A percentile compares a stretch with the other conserved stretches of the same genome.
These are phyloP conservation scores for Pestalotiopsis fici DNA, from an alignment of 2,329 filamentous ascomycete genomes.

Conservation along the genomic window DNA sequence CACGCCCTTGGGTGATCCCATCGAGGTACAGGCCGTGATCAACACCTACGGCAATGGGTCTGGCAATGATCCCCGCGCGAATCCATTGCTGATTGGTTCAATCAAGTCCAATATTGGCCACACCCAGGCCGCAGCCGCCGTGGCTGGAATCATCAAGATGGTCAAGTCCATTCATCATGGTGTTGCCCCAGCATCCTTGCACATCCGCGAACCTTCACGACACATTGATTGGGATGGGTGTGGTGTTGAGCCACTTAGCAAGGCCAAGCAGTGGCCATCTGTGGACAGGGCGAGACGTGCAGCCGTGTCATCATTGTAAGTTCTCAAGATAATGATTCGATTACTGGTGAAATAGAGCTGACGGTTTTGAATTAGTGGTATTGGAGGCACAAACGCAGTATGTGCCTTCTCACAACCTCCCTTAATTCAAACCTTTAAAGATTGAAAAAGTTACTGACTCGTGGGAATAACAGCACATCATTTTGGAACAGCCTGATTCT, in stretches of 20 bases:
- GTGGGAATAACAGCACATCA: not conserved
- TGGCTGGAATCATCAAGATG: conserved; percentile 35
- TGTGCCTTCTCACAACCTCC: not conserved
- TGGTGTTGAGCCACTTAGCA: not conserved
- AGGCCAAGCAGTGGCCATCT: not conserved
- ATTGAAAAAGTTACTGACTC: not conserved
- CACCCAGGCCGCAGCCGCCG: conserved; percentile 29
- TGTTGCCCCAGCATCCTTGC: not conserved
- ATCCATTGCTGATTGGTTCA: conserved; percentile 24
- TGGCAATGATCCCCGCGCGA: not conserved
- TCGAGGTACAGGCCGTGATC: conserved; percentile 8
- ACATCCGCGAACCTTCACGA: conserved; percentile 4
- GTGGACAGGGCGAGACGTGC: not conserved
- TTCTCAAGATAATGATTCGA: not conserved
- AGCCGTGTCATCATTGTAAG: conserved; percentile 5
- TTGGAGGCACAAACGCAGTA: conserved; percentile 7
- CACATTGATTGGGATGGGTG: conserved; percentile 2
- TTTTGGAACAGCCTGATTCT: conserved; percentile 3
- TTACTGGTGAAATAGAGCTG: not conserved
- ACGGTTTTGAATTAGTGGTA: not conserved
- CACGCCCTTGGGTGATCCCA: conserved; percentile 17
- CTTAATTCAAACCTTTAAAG: not conserved
- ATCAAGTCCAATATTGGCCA: conserved; percentile 39
- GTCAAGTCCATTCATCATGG: conserved; percentile 15
- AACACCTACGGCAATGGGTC: conserved; percentile 2